phyloP scores from a whole-genome alignment of 768 basidiomycete genomes.

The Hydnomerulius pinastri region DNA sequence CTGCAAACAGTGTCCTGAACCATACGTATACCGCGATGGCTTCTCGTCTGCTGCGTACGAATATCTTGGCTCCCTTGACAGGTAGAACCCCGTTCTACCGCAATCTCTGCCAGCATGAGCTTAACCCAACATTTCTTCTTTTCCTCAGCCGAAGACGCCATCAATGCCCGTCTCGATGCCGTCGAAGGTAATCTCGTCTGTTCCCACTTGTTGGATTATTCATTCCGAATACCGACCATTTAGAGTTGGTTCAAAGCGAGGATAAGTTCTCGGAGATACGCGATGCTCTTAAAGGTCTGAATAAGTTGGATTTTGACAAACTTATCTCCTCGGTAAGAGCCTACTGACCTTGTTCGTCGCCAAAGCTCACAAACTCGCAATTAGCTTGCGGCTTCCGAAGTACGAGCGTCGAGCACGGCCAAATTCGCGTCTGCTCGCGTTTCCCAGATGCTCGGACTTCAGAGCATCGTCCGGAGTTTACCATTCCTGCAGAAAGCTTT shows the following conservation, averaged over 20 bases:
- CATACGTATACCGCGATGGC: constrained; percentile 92
- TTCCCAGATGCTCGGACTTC: constrained; percentile 76
- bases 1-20: constrained; percentile 58
- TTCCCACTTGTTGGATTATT: constrained; percentile 1
- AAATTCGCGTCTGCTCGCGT: constrained; percentile 72
- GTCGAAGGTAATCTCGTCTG: constrained; percentile 62
- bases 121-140: neutral
- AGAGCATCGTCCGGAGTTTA: constrained; percentile 68
- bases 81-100: constrained; percentile 39
- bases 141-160: constrained; percentile 41
- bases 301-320: constrained; percentile 88
- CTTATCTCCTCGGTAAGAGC: constrained; percentile 65
- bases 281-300: constrained; percentile 66
- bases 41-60: constrained; percentile 73
- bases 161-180: constrained; percentile 83
- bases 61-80: constrained; percentile 80
- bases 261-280: constrained; percentile 69
- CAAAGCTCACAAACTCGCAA: neutral
- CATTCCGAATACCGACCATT: constrained; percentile 4
- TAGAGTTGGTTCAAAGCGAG: constrained; percentile 78
- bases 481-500: constrained; percentile 67
- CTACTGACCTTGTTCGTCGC: neutral
- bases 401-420: constrained; percentile 50
- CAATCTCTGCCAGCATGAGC: neutral
- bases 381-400: constrained; percentile 71